Evolutionary conservation across 441 rosid species (phyloP).

Genomic region (Pelargonium fulgidum): DNA sequence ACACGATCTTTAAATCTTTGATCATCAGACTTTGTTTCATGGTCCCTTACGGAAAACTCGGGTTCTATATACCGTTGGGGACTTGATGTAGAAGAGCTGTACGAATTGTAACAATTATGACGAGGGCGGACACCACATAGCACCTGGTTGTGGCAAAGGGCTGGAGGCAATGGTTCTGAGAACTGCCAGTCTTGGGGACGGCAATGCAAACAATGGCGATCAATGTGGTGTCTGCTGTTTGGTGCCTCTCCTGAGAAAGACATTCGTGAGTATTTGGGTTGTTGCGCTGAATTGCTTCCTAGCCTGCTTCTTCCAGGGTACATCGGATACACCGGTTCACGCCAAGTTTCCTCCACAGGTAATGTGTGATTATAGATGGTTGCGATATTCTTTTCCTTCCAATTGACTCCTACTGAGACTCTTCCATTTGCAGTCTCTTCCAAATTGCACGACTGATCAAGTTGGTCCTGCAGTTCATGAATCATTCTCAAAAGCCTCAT

Average conservation of each 20-base stretch:
- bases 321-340: constrained; percentile 17
- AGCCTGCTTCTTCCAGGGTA: constrained; percentile 28
- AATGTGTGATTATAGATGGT: constrained; percentile 18
- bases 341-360: constrained; percentile 20
- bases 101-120: constrained; percentile 26
- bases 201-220: constrained; percentile 31
- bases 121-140: constrained; percentile 24
- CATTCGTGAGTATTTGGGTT: constrained; percentile 26
- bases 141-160: constrained; percentile 27
- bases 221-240: constrained; percentile 30
- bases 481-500: constrained; percentile 51
- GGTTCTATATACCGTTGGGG: constrained; percentile 46
- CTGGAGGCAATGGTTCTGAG: constrained; percentile 34
- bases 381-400: constrained; percentile 27
- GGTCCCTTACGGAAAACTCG: constrained; percentile 30
- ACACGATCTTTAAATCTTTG: constrained; percentile 36
- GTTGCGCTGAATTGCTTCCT: constrained; percentile 33
- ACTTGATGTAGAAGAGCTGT: constrained; percentile 53
- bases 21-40: constrained; percentile 45
- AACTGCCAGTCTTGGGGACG: constrained; percentile 34
- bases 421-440: constrained; percentile 31
- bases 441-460: constrained; percentile 35
- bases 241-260: constrained; percentile 44
- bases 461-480: constrained; percentile 54
- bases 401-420: constrained; percentile 24